These are phyloP conservation scores for Populus nigra DNA, from an alignment of 345 rosid species.

Conservation along the genomic window DNA sequence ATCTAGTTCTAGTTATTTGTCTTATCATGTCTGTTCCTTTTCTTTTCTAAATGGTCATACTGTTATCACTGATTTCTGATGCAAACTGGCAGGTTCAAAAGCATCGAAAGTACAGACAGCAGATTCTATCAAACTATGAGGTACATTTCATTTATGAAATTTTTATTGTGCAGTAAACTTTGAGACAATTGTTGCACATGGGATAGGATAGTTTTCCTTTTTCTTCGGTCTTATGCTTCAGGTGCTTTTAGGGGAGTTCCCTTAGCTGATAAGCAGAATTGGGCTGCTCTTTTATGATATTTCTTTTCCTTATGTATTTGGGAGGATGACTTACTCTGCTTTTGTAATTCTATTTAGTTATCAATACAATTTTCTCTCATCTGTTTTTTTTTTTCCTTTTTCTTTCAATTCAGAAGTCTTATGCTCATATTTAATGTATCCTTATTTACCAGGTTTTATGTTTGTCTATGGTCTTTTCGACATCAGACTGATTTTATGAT, in stretches of 20 bases:
- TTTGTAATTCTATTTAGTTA: not conserved
- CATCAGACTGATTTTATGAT: not conserved
- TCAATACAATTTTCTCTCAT: not conserved
- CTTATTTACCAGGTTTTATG: not conserved
- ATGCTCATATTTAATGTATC: not conserved
- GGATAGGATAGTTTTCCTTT: not conserved
- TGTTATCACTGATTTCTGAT: not conserved
- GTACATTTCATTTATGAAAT: not conserved
- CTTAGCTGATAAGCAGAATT: not conserved
- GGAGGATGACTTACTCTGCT: not conserved
- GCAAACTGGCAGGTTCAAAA: conserved; percentile 21
- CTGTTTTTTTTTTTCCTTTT: not conserved
- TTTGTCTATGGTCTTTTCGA: not conserved
- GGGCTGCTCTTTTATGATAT: not conserved
- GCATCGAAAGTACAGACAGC: conserved; percentile 29
- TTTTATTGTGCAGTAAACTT: not conserved
- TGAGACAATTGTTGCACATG: not conserved
- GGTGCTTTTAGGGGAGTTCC: not conserved
- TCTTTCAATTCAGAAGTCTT: not conserved
- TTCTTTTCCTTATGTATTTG: not conserved
- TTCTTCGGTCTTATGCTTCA: not conserved
- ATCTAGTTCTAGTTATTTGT: not conserved
- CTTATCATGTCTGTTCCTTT: not conserved
- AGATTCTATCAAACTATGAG: conserved; percentile 29
- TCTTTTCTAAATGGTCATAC: not conserved